Conservation (phyloP, 1,284 basidiomycete species). For the Meira nashicola region DNA sequence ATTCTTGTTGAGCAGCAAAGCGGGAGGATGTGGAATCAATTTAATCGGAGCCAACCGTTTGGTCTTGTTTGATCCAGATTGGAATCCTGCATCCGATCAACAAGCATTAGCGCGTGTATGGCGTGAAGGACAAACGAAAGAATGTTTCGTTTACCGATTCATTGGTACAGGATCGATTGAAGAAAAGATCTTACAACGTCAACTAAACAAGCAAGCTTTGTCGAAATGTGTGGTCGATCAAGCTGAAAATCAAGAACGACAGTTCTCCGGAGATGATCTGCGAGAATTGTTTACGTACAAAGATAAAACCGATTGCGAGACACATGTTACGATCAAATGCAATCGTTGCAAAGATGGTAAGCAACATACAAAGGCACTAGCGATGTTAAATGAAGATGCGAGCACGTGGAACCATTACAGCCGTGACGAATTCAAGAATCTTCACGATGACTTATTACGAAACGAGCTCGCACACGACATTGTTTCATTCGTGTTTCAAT, state of each 20-base stretch:
- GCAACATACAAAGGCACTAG: slow-evolving; percentile 75
- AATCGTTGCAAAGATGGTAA: slow-evolving; percentile 84
- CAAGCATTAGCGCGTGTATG: slow-evolving; percentile 97
- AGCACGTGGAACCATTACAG: slow-evolving; percentile 96
- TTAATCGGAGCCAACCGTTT: slow-evolving; percentile 93
- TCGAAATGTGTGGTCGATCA: slow-evolving; percentile 97
- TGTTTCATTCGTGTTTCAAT: slow-evolving; percentile 60
- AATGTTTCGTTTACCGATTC: slow-evolving; percentile 90
- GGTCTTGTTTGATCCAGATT: slow-evolving; percentile 80
- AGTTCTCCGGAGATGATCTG: slow-evolving; percentile 85
- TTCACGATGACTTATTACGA: slow-evolving; percentile 91
- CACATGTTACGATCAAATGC: slow-evolving; percentile 76
- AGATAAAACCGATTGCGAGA: slow-evolving; percentile 80
- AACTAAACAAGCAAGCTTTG: slow-evolving; percentile 87
- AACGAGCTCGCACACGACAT: slow-evolving; percentile 79
- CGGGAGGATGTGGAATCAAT: slow-evolving; percentile 90
- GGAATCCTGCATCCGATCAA: slow-evolving; percentile 85
- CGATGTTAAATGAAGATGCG: slow-evolving; percentile 89
- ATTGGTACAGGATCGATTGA: slow-evolving; percentile 97
- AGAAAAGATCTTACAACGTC: slow-evolving; percentile 92
- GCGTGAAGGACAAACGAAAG: slow-evolving; percentile 99
- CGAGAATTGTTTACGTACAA: slow-evolving; percentile 90
- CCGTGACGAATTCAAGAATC: slow-evolving; percentile 76
- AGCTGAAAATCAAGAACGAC: slow-evolving; percentile 88
- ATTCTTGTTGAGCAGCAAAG: slow-evolving; percentile 95